These are phyloP conservation scores for Hydrangea macrophylla DNA, from an alignment of 148 eudicot genomes.

Conservation along the genomic window DNA sequence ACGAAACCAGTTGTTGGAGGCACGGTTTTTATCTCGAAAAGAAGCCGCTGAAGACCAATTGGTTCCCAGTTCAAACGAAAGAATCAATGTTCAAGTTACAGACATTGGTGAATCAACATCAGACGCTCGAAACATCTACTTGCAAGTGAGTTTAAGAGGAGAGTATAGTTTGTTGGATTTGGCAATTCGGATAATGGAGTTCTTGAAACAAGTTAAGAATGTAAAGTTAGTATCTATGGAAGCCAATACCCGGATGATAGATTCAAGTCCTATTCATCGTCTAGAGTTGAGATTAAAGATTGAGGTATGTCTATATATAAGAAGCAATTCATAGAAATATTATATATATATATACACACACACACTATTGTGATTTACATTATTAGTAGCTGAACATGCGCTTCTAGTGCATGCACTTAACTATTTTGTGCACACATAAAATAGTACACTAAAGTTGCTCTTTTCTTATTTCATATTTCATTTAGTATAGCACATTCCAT, in stretches of 20 bases:
- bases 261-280: slow-evolving; percentile 20
- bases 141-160: slow-evolving; percentile 47
- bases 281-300: slow-evolving; percentile 49
- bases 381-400: no score
- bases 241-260: slow-evolving; percentile 37
- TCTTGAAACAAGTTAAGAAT: slow-evolving; percentile 41
- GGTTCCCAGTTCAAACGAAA: slow-evolving; percentile 15
- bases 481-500: no score
- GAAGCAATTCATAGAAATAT: background rate
- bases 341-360: no score
- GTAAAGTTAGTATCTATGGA: slow-evolving; percentile 43
- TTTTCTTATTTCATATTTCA: background rate
- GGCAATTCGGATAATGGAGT: slow-evolving; percentile 45
- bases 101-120: slow-evolving; percentile 44
- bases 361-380: background rate
- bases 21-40: slow-evolving; percentile 19
- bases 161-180: slow-evolving; percentile 41
- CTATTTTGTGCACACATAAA: background rate
- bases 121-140: slow-evolving; percentile 40
- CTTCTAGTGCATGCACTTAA: background rate
- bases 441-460: background rate
- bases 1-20: slow-evolving; percentile 45
- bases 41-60: background rate
- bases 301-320: slow-evolving; percentile 47
- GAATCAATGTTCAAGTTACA: slow-evolving; percentile 26